Evolutionary conservation across 2,329 filamentous ascomycete species (phyloP).

Genomic region (Botrytis elliptica): DNA sequence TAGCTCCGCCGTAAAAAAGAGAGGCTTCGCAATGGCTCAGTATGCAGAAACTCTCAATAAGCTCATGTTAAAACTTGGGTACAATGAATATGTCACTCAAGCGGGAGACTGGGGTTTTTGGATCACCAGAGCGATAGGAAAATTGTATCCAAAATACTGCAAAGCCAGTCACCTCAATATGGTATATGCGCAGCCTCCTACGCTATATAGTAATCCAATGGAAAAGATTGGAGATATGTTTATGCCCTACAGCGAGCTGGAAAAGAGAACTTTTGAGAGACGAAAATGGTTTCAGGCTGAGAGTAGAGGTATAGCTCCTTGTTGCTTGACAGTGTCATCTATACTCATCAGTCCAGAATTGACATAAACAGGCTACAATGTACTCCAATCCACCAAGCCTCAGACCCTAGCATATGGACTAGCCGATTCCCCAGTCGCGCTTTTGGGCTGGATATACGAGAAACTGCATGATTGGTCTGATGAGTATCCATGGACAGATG

Average conservation of each 20-base stretch:
- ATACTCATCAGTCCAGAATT: rapidly evolving
- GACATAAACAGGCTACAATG: conserved; percentile 52
- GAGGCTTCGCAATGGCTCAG: neutral
- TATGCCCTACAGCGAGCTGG: conserved; percentile 51
- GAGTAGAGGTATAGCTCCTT: conserved; percentile 14
- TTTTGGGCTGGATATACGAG: conserved; percentile 78
- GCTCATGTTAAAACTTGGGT: conserved; percentile 68
- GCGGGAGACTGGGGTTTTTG: conserved; percentile 67
- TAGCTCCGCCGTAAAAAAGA: neutral
- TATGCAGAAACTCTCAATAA: conserved; percentile 46
- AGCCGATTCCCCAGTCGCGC: conserved; percentile 62
- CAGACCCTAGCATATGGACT: conserved; percentile 70
- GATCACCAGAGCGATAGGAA: conserved; percentile 61
- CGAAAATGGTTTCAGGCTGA: conserved; percentile 58
- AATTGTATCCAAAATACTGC: conserved; percentile 56
- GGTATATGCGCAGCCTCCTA: conserved; percentile 49
- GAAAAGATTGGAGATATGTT: conserved; percentile 57
- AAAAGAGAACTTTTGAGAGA: conserved; percentile 48
- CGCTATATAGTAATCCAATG: conserved; percentile 51
- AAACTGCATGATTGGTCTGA: conserved; percentile 79
- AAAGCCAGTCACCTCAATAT: conserved; percentile 63
- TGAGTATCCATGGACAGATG: conserved; percentile 68
- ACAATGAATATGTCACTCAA: conserved; percentile 49
- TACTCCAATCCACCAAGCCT: conserved; percentile 64
- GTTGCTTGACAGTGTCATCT: neutral